Conservation (phyloP, 169 alveolate species). For the Eimeria sp. region DNA sequence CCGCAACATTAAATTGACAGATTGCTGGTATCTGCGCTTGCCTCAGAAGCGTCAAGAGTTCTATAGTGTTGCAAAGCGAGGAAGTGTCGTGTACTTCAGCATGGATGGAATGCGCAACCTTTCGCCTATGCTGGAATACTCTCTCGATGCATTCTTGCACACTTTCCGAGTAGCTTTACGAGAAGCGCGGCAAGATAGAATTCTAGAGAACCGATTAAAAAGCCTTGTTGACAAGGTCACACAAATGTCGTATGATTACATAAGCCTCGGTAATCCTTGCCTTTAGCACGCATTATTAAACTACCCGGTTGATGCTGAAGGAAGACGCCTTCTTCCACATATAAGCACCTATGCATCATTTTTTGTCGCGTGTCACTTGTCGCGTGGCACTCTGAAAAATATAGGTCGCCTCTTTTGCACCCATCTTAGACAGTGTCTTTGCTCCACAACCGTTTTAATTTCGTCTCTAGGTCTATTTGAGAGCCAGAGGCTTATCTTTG, state of each 20-base stretch:
- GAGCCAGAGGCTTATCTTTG: conserved; percentile 95
- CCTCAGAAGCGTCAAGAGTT: conserved; percentile 79
- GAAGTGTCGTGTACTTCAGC: conserved; percentile 93
- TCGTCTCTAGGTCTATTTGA: conserved; percentile 90
- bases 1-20: not conserved
- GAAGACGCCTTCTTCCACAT: not conserved
- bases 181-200: conserved; percentile 95
- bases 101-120: conserved; percentile 95
- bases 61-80: conserved; percentile 87
- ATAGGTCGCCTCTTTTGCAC: not conserved
- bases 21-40: not conserved
- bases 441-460: not conserved
- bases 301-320: not conserved
- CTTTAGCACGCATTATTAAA: not conserved
- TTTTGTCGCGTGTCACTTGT: not conserved
- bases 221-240: conserved; percentile 95
- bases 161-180: conserved; percentile 95
- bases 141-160: conserved; percentile 93
- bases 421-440: not conserved
- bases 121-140: conserved; percentile 97
- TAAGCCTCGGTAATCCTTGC: conserved; percentile 91
- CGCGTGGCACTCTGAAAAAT: not conserved
- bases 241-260: conserved; percentile 94
- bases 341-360: not conserved
- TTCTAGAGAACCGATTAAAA: conserved; percentile 94